Evolutionary conservation across 2,329 filamentous ascomycete species (phyloP).

Genomic region (Fusarium heterosporum): DNA sequence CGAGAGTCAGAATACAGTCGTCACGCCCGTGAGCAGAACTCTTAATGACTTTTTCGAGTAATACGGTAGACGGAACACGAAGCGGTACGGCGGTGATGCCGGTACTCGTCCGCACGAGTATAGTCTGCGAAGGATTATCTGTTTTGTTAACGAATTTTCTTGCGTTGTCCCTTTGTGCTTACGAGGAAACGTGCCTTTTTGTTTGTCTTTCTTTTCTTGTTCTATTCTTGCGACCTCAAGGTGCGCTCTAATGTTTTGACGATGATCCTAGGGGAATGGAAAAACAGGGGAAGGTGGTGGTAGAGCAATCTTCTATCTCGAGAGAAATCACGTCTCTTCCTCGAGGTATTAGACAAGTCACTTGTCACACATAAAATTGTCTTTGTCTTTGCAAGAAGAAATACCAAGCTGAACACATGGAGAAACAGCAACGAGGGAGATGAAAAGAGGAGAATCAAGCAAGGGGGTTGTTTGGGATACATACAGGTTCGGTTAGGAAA

Average conservation of each 20-base stretch:
- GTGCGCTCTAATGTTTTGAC: conserved; percentile 45
- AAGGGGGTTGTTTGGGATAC: conserved; percentile 37
- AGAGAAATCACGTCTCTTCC: conserved; percentile 41
- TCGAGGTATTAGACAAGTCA: conserved; percentile 20
- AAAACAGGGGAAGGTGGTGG: conserved; percentile 20
- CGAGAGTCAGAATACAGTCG: conserved; percentile 22
- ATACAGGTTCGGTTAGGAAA: conserved; percentile 40
- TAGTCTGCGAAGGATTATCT: conserved; percentile 37
- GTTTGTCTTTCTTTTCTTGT: conserved; percentile 38
- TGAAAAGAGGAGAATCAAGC: conserved; percentile 27
- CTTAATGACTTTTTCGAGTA: conserved; percentile 47
- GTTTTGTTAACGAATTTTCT: conserved; percentile 44
- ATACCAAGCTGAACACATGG: conserved; percentile 34
- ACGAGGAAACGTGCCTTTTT: conserved; percentile 45
- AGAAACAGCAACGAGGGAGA: conserved; percentile 30
- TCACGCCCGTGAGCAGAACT: conserved; percentile 37
- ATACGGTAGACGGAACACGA: conserved; percentile 47
- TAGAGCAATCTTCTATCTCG: conserved; percentile 21
- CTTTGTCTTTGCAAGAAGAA: conserved; percentile 18
- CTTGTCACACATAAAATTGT: conserved; percentile 7
- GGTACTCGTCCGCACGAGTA: conserved; percentile 45
- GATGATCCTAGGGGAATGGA: conserved; percentile 30
- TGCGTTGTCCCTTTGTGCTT: conserved; percentile 46
- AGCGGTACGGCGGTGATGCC: conserved; percentile 38
- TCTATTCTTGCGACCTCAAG: conserved; percentile 33